Base-by-base conservation (phyloP, 768 basidiomycete species). In the Macrolepiota dolichaula region DNA sequence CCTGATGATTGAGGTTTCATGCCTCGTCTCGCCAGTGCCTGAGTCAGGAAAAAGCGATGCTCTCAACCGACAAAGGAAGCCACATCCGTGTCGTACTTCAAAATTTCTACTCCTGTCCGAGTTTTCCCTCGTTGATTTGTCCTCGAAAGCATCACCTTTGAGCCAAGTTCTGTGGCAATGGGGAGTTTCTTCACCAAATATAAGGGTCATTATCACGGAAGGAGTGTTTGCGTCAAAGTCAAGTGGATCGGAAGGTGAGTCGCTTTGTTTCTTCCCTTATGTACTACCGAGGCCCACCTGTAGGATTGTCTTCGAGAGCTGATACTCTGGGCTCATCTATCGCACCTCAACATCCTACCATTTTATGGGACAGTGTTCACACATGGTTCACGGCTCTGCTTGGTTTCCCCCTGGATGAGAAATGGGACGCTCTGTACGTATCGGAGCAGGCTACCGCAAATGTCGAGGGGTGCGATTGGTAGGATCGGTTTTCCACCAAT, bases 281-380 rank as follows among this genome's bases (percentile, higher is more conserved):
- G 17, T 38, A 40, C 11, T 7, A 12, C 17, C 1, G 10, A 10
- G 11, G 17, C 11, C 11, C 2, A 40, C 17, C 17, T 40, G 1
- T 17, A 40, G 38, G 10, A 12, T 11, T 38, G 17, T 38, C 11
- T 38, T 17, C 11, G 17, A 11, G 46, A 47, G 46, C 46, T 47
- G 46, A 24, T 24, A n/a, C 46, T 47, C 46, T 47, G 46, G 46
- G 24, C 13, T 19, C 46, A 47, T 17, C 17, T 47, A n/a, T 47
- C 46, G 46, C 46, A 47, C 24, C 46, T 19, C 17, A 47, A 47
- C 22, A 24, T 47, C n/a, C n/a, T 12, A 10, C 46, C 46, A 47
- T 47, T 95, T 96, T 32, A 85, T 78, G 7, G 89, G 17, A n/a
- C n/a, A n/a, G 17, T 38, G 3, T 17, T 2, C 3, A 7, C 2